Base-by-base conservation (phyloP, 345 rosid species). In the Excoecaria agallocha region DNA sequence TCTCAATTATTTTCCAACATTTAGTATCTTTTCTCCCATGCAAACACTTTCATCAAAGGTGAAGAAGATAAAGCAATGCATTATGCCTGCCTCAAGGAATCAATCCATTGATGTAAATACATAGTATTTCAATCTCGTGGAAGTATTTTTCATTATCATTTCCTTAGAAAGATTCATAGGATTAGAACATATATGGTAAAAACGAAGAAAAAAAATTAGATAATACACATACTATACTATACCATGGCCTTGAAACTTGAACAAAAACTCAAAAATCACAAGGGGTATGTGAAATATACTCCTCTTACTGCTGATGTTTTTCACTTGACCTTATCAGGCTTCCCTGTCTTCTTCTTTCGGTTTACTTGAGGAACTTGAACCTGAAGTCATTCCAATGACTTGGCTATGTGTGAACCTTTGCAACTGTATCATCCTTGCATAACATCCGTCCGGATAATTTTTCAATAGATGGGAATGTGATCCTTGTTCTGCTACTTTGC, bases 401-500 rank as follows among this genome's bases (percentile, higher is more conserved):
- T 93, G 91, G 54, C 83, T 88, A 77, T 90, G 90, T 20, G 93
- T 89, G 81, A 95, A 95, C 83, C 99, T 89, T 77, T 95, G 99
- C 73, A 95, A 82, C 83, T 95, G 97, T 78, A 90, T 91, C 99
- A 95, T 95, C 71, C 99, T 66, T 19, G 98, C 92, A 22, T 95
- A 95, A 62, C 85, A 82, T 50, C 98, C 98, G 51, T 93, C 98
- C 12, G 98, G 96, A 79, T 84, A 41, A 72, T 91, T 95, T 83
- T 91, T 95, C 68, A 91, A 76, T 12, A 95, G 85, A 72, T 91
- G 93, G 0, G 93, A 87, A 78, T 93, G 99, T 2, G 98, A 90
- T 25, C 99, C 99, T 87, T 89, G 97, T 74, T 91, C 99, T 1
- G 93, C 91, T 3, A 95, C 99, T 79, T 91, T 93, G 46, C 94